Evolutionary conservation across 331 rosid genomes (phyloP).

Genomic region (Ulmus americana): DNA sequence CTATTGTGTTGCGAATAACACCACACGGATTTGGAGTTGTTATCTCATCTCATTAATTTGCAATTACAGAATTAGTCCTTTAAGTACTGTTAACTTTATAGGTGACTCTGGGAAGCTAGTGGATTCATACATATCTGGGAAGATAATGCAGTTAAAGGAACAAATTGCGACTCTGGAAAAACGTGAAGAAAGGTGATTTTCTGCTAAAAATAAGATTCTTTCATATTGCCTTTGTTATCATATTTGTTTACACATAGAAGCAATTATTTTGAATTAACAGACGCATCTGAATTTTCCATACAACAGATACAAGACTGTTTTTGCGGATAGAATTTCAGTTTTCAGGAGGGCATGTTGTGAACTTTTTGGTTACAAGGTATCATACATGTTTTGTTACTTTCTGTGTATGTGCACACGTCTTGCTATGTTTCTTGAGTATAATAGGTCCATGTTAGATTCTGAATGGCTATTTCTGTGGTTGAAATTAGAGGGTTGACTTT

Average conservation of each 20-base stretch:
- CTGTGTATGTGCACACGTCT: background rate
- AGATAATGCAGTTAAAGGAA: slow-evolving; percentile 69
- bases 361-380: slow-evolving; percentile 95
- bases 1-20: too few relatives aligned
- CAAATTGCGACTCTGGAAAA: slow-evolving; percentile 93
- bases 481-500: too few relatives aligned
- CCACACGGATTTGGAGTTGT: too few relatives aligned
- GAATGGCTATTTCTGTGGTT: too few relatives aligned
- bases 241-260: background rate
- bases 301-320: slow-evolving; percentile 88
- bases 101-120: slow-evolving; percentile 81
- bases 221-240: slow-evolving; percentile 7
- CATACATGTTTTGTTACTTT: slow-evolving; percentile 1
- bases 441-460: too few relatives aligned
- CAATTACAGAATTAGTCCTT: too few relatives aligned
- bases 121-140: slow-evolving; percentile 81
- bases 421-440: too few relatives aligned
- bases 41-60: too few relatives aligned
- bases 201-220: slow-evolving; percentile 19
- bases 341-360: slow-evolving; percentile 95
- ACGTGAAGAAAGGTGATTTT: slow-evolving; percentile 78
- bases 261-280: background rate
- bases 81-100: slow-evolving; percentile 24
- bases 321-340: slow-evolving; percentile 91
- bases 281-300: slow-evolving; percentile 28